Evolutionary conservation across 805 yeast species (phyloP), one percentile per base, ranked within the genome.

Genomic region (Pichia scutulata): DNA sequence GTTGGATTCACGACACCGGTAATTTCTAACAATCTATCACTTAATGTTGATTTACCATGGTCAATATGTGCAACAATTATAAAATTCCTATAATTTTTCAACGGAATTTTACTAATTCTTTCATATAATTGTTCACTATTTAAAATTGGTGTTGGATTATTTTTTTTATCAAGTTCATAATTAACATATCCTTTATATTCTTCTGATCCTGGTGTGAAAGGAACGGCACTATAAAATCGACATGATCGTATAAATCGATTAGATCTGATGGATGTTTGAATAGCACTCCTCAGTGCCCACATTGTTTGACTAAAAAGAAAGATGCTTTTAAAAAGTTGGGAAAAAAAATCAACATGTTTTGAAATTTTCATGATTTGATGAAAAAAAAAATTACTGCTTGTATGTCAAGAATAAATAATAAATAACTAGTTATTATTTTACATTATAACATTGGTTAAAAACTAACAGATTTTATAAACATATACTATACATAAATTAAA

Each of bases 11-110:
- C 86, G 1, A 92, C 97, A 0, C 93, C 92, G 0, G 98, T 93
- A 43, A 88, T 66, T 60, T 93, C 97, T 25, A 92, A 70, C 28
- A 92, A 70, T 46, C 98, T 71, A 63, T 92, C 99, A 55, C 96
- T 85, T 21, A 92, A 68, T 0, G 99, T 92, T 2, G 96, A 85
- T 63, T 88, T 88, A 2, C 86, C 86, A 53, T 72, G 76, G 64
- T 90, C 97, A 22, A 92, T 92, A 71, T 92, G 99, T 2, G 98
- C 98, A 30, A 89, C 97, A 52, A 92, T 90, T 53, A 95, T 87
- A 67, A 93, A 92, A 66, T 89, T 90, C 54, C 98, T 69, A 65
- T 84, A 90, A 56, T 89, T 79, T 51, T 82, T 84, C 24, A 86
- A 75, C 6, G 98, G 98, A 39, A 92, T 89, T 43, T 74, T 74